Conservation (phyloP, 345 rosid species). For the Aquilaria sinensis region DNA sequence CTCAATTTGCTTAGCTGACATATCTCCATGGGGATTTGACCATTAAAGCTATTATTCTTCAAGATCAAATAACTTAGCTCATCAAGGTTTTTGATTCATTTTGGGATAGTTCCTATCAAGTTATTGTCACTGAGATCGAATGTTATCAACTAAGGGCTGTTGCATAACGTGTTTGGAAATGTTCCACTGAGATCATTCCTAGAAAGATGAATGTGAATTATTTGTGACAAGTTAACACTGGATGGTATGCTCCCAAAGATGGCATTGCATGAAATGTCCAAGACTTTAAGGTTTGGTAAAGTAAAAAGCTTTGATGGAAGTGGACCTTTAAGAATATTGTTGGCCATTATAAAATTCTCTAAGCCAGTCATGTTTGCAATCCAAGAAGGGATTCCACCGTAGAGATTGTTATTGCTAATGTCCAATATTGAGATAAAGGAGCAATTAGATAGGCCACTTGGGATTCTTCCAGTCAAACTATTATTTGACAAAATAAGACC, state of each 20-base stretch:
- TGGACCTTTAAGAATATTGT: conserved; percentile 15
- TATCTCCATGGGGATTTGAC: conserved; percentile 7
- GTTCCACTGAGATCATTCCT: background rate
- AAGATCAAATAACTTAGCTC: conserved; percentile 15
- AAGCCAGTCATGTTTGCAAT: background rate
- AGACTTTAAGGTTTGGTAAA: no score
- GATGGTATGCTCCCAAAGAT: background rate
- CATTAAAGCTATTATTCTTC: conserved; percentile 14
- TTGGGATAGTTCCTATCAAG: background rate
- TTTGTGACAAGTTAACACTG: background rate
- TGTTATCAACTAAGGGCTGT: background rate
- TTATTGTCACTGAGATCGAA: conserved; percentile 7
- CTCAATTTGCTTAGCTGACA: conserved; percentile 11
- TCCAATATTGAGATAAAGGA: background rate
- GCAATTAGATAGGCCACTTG: background rate
- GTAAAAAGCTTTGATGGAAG: conserved; percentile 4
- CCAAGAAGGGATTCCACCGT: conserved; percentile 14
- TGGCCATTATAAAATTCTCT: background rate
- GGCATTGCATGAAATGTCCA: conserved; percentile 13
- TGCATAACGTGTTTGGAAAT: background rate
- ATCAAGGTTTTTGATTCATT: background rate
- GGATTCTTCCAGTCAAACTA: conserved; percentile 5
- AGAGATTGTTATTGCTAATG: conserved; percentile 15
- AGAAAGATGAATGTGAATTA: background rate
- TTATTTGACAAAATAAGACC: conserved; percentile 15